Conservation (phyloP, 495 filamentous ascomycete species). For the Penicillium soppii region DNA sequence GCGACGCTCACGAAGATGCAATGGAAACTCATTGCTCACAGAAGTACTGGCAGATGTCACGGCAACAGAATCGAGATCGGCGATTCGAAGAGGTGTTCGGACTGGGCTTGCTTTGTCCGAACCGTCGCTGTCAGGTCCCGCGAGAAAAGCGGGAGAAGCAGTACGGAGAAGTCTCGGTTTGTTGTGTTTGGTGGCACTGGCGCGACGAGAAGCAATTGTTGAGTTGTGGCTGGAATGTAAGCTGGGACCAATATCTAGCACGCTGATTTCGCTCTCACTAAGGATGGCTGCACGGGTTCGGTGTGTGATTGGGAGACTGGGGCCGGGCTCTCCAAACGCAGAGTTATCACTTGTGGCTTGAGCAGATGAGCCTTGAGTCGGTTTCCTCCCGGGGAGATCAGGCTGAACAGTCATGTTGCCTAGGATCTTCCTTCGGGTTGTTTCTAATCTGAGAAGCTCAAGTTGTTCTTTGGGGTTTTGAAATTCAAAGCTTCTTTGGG, state of each 20-base stretch:
- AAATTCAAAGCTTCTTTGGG: neutral
- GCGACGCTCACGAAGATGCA: neutral
- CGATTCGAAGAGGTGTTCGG: neutral
- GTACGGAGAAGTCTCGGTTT: neutral
- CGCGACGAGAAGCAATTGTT: neutral
- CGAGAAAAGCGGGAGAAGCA: neutral
- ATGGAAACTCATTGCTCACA: neutral
- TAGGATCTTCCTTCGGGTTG: neutral
- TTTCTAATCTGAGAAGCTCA: neutral
- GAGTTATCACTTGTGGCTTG: neutral
- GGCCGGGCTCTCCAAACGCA: neutral
- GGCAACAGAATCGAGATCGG: constrained; percentile 5
- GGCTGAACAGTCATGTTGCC: neutral
- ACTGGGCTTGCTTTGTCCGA: neutral
- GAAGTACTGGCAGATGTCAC: neutral
- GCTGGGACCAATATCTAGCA: constrained; percentile 29
- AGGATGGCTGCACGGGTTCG: neutral
- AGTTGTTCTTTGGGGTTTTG: neutral
- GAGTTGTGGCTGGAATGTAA: neutral
- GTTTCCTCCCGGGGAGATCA: neutral
- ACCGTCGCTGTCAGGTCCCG: neutral
- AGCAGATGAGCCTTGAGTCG: neutral
- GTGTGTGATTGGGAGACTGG: neutral
- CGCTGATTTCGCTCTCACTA: constrained; percentile 32
- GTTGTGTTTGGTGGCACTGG: neutral